These are phyloP conservation scores for Berberis vulgaris DNA, from an alignment of 164 flowering plant species.

Conservation along the genomic window DNA sequence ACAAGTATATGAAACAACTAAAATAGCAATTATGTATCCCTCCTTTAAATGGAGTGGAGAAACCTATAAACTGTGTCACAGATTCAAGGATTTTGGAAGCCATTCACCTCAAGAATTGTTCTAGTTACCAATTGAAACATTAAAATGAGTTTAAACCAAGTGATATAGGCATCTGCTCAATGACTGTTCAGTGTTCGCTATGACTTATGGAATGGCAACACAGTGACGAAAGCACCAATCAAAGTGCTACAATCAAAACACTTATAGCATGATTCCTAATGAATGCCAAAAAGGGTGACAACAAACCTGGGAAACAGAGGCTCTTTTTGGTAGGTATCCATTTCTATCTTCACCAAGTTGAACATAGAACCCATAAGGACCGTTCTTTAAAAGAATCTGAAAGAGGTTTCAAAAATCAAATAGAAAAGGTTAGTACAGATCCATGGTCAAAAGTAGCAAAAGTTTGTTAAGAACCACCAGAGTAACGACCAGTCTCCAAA, in stretches of 20 bases:
- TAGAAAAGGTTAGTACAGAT: not conserved
- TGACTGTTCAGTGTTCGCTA: too few relatives aligned
- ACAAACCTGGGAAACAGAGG: conserved; percentile 54
- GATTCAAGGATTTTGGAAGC: not conserved
- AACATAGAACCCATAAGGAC: conserved; percentile 87
- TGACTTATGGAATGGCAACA: not conserved
- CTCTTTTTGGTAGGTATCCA: conserved; percentile 69
- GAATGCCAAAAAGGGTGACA: not conserved
- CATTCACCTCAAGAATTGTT: not conserved
- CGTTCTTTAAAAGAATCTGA: conserved; percentile 75
- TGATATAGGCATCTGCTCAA: not conserved
- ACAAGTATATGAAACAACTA: not conserved
- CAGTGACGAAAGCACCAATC: not conserved
- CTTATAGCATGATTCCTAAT: too few relatives aligned
- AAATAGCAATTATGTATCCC: not conserved
- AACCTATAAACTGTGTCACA: not conserved
- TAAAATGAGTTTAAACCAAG: too few relatives aligned
- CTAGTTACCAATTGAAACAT: not conserved
- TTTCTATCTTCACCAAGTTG: conserved; percentile 93
- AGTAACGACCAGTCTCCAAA: not conserved
- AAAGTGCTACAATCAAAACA: not conserved
- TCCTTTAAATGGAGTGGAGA: not conserved
- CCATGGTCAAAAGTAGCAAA: not conserved
- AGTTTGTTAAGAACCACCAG: not conserved
- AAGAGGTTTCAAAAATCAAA: not conserved